Evolutionary conservation across 1,284 basidiomycete genomes (phyloP).

Genomic region (Chalciporus sp.): DNA sequence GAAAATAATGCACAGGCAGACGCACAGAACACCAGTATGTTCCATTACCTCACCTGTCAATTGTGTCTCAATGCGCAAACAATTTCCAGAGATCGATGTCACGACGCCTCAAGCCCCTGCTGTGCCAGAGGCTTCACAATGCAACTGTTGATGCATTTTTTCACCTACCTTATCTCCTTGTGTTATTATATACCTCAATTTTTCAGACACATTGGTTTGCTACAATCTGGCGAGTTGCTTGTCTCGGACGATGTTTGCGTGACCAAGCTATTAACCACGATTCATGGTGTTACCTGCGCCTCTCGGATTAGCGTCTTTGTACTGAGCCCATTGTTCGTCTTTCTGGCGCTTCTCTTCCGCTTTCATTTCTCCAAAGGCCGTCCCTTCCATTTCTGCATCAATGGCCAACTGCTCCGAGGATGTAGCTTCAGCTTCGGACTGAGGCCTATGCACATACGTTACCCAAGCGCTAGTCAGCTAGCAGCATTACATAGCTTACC

Average conservation of each 20-base stretch:
- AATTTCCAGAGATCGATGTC: conserved; percentile 74
- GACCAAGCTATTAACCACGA: conserved; percentile 58
- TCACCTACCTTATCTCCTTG: background rate
- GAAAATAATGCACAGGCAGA: conserved; percentile 79
- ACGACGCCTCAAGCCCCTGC: conserved; percentile 63
- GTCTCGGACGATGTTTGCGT: conserved; percentile 8
- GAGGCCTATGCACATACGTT: conserved; percentile 50
- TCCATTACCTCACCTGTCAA: background rate
- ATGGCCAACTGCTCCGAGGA: conserved; percentile 76
- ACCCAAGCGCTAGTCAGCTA: conserved; percentile 6
- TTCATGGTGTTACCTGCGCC: conserved; percentile 97
- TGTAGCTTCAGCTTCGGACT: conserved; percentile 68
- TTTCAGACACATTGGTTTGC: conserved; percentile 18
- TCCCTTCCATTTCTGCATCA: conserved; percentile 86
- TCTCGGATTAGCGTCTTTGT: conserved; percentile 76
- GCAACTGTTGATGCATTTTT: conserved; percentile 59
- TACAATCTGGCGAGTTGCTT: conserved; percentile 11
- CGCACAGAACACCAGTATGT: conserved; percentile 72
- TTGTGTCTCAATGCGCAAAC: conserved; percentile 8
- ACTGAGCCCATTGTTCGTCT: conserved; percentile 87
- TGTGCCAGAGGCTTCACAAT: conserved; percentile 77
- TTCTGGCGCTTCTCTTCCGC: conserved; percentile 78
- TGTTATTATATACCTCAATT: conserved; percentile 35
- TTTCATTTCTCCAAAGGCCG: conserved; percentile 67
- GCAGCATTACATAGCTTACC: conserved; percentile 51